Evolutionary conservation across 768 basidiomycete genomes (phyloP).

Genomic region (Saitozyma sp.): DNA sequence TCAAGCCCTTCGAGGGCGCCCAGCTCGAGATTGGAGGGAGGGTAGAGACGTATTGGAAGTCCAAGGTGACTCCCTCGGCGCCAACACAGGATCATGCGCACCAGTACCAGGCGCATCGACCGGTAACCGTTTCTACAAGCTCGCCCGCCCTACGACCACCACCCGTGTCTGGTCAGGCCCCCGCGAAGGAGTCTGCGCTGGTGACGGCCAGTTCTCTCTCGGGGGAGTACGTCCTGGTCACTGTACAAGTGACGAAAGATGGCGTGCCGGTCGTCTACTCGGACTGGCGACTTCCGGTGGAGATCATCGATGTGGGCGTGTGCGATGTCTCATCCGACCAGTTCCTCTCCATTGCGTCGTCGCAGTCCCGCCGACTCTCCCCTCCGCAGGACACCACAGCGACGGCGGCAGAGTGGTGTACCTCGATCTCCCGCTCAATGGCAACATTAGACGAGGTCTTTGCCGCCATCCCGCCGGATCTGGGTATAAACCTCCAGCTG

Average conservation of each 20-base stretch:
- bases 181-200: slow-evolving; percentile 43
- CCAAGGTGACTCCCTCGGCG: slow-evolving; percentile 59
- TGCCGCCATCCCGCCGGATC: slow-evolving; percentile 60
- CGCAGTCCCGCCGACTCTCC: slow-evolving; percentile 56
- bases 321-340: slow-evolving; percentile 80
- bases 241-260: slow-evolving; percentile 90
- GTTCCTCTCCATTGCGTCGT: slow-evolving; percentile 66
- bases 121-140: slow-evolving; percentile 47
- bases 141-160: slow-evolving; percentile 40
- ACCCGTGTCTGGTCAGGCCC: slow-evolving; percentile 12
- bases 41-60: slow-evolving; percentile 99
- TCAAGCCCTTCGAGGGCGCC: slow-evolving; percentile 86
- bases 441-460: slow-evolving; percentile 73
- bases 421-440: slow-evolving; percentile 55
- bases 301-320: slow-evolving; percentile 73
- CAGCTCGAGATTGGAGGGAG: slow-evolving; percentile 92
- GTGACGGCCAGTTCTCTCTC: slow-evolving; percentile 85
- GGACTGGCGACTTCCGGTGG: slow-evolving; percentile 72
- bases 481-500: slow-evolving; percentile 81
- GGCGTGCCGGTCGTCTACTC: slow-evolving; percentile 81
- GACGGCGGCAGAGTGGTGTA: slow-evolving; percentile 52
- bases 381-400: slow-evolving; percentile 11
- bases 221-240: slow-evolving; percentile 81
- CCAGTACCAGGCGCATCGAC: slow-evolving; percentile 52
- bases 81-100: slow-evolving; percentile 53